Evolutionary conservation across 1,284 basidiomycete genomes (phyloP).

Genomic region (Ustilago bromivora): DNA sequence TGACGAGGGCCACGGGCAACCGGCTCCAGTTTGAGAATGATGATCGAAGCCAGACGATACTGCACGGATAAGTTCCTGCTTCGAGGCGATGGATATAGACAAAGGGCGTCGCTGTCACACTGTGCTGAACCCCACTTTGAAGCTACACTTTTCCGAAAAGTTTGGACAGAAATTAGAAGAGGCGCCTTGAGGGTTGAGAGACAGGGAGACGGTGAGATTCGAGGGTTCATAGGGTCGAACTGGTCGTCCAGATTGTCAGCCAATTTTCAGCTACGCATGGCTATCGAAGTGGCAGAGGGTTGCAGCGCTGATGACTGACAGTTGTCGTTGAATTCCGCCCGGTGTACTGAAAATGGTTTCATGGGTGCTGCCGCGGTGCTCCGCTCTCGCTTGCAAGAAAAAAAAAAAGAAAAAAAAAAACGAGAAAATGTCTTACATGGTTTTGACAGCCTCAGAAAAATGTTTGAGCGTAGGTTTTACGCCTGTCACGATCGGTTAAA

Average conservation of each 20-base stretch:
- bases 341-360: constrained; percentile 1
- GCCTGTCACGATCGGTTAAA: neutral
- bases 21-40: neutral
- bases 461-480: constrained; percentile 8
- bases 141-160: neutral
- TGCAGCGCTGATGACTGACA: neutral
- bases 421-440: neutral
- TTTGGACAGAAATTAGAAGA: neutral
- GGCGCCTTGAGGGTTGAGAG: neutral
- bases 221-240: constrained; percentile 1
- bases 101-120: neutral
- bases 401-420: neutral
- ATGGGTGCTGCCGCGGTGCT: constrained; percentile 18
- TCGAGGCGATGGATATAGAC: neutral
- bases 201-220: neutral
- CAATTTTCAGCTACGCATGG: neutral
- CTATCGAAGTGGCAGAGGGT: neutral
- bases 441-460: neutral
- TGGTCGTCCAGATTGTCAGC: neutral
- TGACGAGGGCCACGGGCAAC: constrained; percentile 1
- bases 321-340: constrained; percentile 12
- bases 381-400: constrained; percentile 16
- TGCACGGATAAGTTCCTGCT: constrained; percentile 5
- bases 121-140: neutral
- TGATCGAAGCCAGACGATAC: constrained; percentile 1